phyloP scores from a whole-genome alignment of 2,329 filamentous ascomycete species.

The Penicillium occitanis region DNA sequence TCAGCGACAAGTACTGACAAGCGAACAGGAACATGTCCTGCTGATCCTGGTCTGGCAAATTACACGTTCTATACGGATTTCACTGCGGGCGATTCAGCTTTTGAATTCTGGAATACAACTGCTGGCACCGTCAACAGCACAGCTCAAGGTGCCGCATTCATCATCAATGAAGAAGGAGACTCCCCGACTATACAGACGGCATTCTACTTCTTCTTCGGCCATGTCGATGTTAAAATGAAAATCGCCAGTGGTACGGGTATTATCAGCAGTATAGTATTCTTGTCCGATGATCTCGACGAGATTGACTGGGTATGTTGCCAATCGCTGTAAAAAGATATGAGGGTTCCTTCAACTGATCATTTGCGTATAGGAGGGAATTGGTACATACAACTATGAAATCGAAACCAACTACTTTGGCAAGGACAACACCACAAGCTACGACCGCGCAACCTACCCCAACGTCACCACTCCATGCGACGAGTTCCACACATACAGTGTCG shows the following conservation, averaged over 20 bases:
- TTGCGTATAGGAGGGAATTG: slow-evolving; percentile 37
- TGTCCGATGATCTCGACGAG: slow-evolving; percentile 90
- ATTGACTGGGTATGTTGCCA: slow-evolving; percentile 89
- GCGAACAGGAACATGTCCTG: slow-evolving; percentile 54
- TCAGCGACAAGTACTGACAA: background rate
- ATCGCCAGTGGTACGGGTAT: slow-evolving; percentile 87
- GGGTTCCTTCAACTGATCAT: background rate
- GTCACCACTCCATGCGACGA: slow-evolving; percentile 56
- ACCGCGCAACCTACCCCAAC: slow-evolving; percentile 77
- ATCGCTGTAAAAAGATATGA: background rate
- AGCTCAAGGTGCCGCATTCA: slow-evolving; percentile 75
- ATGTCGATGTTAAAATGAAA: slow-evolving; percentile 80
- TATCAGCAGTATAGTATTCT: slow-evolving; percentile 84
- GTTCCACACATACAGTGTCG: slow-evolving; percentile 53
- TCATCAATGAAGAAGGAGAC: slow-evolving; percentile 72
- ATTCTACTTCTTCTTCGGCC: slow-evolving; percentile 99
- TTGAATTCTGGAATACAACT: slow-evolving; percentile 61
- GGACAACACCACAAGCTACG: slow-evolving; percentile 74
- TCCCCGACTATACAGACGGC: slow-evolving; percentile 81
- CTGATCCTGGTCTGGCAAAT: slow-evolving; percentile 66
- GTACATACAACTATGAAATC: slow-evolving; percentile 36
- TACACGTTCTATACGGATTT: slow-evolving; percentile 36
- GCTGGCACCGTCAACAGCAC: slow-evolving; percentile 66
- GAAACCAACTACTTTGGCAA: slow-evolving; percentile 98
- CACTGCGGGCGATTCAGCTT: slow-evolving; percentile 49